Evolutionary conservation across 2,329 filamentous ascomycete species (phyloP).

Genomic region (Trichoderma breve): DNA sequence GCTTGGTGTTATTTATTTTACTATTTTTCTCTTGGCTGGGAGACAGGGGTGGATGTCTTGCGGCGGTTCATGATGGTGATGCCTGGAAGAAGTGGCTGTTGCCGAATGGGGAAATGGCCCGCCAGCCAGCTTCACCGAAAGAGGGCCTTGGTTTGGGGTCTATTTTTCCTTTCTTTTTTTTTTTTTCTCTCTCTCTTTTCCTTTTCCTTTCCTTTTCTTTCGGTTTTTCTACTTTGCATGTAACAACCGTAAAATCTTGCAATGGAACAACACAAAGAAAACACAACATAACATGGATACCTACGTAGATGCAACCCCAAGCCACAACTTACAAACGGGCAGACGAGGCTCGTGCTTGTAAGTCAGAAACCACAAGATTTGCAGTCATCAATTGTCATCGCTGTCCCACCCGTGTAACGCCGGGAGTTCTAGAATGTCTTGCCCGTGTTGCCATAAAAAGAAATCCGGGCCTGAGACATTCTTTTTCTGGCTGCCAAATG

Average conservation of each 20-base stretch:
- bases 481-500: neutral
- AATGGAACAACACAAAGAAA: neutral
- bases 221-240: neutral
- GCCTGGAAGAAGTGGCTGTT: neutral
- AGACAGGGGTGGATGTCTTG: neutral
- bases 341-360: neutral
- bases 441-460: neutral
- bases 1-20: neutral
- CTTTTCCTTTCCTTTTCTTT: neutral
- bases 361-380: neutral
- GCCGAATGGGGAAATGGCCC: neutral
- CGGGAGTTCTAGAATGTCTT: constrained; percentile 1
- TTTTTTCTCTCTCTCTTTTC: neutral
- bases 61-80: neutral
- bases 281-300: neutral
- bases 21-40: neutral
- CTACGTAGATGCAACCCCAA: neutral
- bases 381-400: neutral
- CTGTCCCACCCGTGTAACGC: neutral
- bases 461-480: neutral
- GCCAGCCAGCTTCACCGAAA: neutral
- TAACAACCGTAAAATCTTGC: neutral
- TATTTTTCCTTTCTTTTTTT: neutral
- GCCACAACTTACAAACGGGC: neutral
- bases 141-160: neutral